A percentile compares a stretch with the other conserved stretches of the same genome.
phyloP scores from a whole-genome alignment of 805 yeast species.

The Lipomyces oligophaga region DNA sequence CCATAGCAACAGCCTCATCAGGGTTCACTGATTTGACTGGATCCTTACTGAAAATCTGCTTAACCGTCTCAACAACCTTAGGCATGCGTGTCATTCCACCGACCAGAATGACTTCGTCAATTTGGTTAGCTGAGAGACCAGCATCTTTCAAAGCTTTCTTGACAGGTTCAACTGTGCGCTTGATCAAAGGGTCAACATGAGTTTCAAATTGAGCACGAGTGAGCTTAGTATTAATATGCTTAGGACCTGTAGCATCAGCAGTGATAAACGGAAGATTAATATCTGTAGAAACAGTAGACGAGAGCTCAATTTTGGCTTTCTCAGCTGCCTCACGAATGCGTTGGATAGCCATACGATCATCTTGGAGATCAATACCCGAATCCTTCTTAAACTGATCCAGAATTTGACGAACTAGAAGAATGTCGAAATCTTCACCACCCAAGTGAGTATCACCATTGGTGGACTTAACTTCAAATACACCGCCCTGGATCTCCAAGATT shows the following conservation, averaged over 20 bases:
- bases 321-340: slow-evolving; percentile 85
- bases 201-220: slow-evolving; percentile 65
- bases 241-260: slow-evolving; percentile 79
- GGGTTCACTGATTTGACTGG: slow-evolving; percentile 94
- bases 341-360: slow-evolving; percentile 75
- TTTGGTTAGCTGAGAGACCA: slow-evolving; percentile 57
- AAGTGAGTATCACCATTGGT: slow-evolving; percentile 94
- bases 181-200: slow-evolving; percentile 64
- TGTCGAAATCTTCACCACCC: slow-evolving; percentile 93
- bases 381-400: slow-evolving; percentile 75
- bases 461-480: slow-evolving; percentile 96
- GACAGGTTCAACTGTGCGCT: slow-evolving; percentile 70
- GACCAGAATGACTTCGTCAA: slow-evolving; percentile 77
- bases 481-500: slow-evolving; percentile 92
- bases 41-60: slow-evolving; percentile 69
- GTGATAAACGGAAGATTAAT: slow-evolving; percentile 83
- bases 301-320: slow-evolving; percentile 83
- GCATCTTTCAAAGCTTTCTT: slow-evolving; percentile 83
- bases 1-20: slow-evolving; percentile 90
- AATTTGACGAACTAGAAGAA: slow-evolving; percentile 77
- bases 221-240: slow-evolving; percentile 68
- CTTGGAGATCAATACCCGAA: slow-evolving; percentile 58
- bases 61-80: slow-evolving; percentile 74
- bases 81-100: slow-evolving; percentile 96
- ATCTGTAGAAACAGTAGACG: slow-evolving; percentile 66